Evolutionary conservation across 1,284 basidiomycete species (phyloP).

Genomic region (Amylostereum areolatum): DNA sequence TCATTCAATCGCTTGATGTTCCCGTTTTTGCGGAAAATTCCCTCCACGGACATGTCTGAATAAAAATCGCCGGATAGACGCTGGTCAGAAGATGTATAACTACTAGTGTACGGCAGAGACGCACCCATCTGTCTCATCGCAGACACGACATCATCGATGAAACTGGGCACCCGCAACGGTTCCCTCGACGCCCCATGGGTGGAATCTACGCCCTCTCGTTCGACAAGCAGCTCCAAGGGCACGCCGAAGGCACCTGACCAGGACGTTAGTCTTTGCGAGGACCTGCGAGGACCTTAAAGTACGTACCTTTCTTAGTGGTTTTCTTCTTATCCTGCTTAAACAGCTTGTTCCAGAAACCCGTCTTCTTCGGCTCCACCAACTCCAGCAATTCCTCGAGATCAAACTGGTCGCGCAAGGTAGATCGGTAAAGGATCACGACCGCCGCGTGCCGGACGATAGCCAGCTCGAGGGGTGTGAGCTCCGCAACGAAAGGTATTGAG

Average conservation of each 20-base stretch:
- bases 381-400: conserved; percentile 93
- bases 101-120: conserved; percentile 23
- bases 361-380: conserved; percentile 89
- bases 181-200: conserved; percentile 84
- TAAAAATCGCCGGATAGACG: conserved; percentile 2
- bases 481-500: conserved; percentile 76
- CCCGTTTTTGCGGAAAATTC: conserved; percentile 98
- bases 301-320: conserved; percentile 65
- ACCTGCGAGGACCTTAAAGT: conserved; percentile 1
- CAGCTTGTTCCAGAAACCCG: conserved; percentile 93
- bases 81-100: not conserved
- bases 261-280: conserved; percentile 4
- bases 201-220: conserved; percentile 92
- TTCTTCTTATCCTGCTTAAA: conserved; percentile 93
- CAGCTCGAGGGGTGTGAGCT: conserved; percentile 80
- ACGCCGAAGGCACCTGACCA: conserved; percentile 80
- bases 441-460: conserved; percentile 93
- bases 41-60: conserved; percentile 95
- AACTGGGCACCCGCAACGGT: conserved; percentile 87
- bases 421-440: conserved; percentile 74
- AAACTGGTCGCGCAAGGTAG: conserved; percentile 74
- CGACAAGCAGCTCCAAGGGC: conserved; percentile 91
- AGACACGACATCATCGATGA: conserved; percentile 96
- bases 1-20: conserved; percentile 93
- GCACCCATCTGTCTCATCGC: conserved; percentile 99